phyloP scores from a whole-genome alignment of 2,329 filamentous ascomycete species.

The Fusarium coicis region DNA sequence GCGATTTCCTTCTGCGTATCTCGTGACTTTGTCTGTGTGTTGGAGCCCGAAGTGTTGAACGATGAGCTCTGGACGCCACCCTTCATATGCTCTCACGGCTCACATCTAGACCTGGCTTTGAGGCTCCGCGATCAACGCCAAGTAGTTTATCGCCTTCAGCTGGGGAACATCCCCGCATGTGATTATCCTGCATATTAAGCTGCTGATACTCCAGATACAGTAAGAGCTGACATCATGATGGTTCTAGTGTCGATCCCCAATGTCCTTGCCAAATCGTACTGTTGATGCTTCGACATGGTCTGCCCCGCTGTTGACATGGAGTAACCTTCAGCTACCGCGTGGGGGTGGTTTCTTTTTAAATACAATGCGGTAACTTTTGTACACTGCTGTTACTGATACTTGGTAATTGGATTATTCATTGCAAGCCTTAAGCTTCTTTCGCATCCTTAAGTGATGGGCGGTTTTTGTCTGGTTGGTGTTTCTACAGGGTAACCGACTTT shows the following conservation, averaged over 20 bases:
- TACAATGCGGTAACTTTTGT: not conserved
- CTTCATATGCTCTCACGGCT: not conserved
- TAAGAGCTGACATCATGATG: conserved; percentile 34
- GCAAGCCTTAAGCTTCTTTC: not conserved
- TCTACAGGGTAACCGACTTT: conserved; percentile 5
- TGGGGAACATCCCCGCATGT: conserved; percentile 18
- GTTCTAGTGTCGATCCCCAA: conserved; percentile 28
- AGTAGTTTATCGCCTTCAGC: conserved; percentile 18
- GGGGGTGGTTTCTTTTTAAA: too few relatives aligned
- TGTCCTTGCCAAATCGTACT: conserved; percentile 14
- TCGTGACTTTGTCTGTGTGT: not conserved
- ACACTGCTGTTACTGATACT: too few relatives aligned
- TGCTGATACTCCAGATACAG: conserved; percentile 23
- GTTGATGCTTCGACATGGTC: not conserved
- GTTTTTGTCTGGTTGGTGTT: not conserved
- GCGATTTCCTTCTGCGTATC: not conserved
- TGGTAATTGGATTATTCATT: not conserved
- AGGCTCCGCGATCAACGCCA: conserved; percentile 26
- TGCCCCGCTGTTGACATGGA: not conserved
- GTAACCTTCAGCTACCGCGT: too few relatives aligned
- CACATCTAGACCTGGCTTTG: not conserved
- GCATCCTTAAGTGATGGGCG: not conserved
- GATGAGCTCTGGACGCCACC: not conserved
- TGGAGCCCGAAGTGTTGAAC: not conserved
- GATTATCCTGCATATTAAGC: conserved; percentile 25